These are phyloP conservation scores for Colletotrichum sp. DNA, from an alignment of 2,329 filamentous ascomycete species.

Conservation along the genomic window DNA sequence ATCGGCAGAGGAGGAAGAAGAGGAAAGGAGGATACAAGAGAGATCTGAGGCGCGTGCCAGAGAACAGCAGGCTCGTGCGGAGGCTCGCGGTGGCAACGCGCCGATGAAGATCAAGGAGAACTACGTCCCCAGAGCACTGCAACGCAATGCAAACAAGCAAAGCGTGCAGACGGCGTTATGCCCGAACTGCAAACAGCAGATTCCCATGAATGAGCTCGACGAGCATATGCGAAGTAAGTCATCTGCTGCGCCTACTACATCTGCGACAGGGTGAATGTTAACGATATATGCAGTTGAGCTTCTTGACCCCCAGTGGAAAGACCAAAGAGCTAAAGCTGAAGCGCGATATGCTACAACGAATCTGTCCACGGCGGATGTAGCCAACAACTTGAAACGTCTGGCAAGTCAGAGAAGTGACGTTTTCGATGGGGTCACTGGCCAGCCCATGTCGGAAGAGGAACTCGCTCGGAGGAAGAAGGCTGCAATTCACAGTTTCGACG, in stretches of 20 bases:
- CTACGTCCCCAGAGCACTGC: slow-evolving; percentile 85
- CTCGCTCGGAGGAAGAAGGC: slow-evolving; percentile 77
- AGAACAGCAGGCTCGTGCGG: slow-evolving; percentile 79
- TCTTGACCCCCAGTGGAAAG: slow-evolving; percentile 93
- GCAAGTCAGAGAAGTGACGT: slow-evolving; percentile 88
- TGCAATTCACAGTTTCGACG: slow-evolving; percentile 66
- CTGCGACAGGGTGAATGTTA: slow-evolving; percentile 30
- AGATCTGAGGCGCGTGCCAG: slow-evolving; percentile 64
- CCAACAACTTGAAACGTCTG: slow-evolving; percentile 93
- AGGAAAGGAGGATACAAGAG: slow-evolving; percentile 68
- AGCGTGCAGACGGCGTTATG: slow-evolving; percentile 76
- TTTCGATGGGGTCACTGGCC: slow-evolving; percentile 77
- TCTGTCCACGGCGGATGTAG: slow-evolving; percentile 83
- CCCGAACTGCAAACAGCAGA: slow-evolving; percentile 91
- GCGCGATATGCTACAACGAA: slow-evolving; percentile 86
- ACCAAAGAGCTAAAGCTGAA: slow-evolving; percentile 90
- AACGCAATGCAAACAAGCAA: slow-evolving; percentile 70
- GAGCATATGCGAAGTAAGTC: slow-evolving; percentile 85
- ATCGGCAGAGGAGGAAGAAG: slow-evolving; percentile 63
- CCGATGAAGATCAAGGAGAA: slow-evolving; percentile 93
- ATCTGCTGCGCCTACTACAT: neutral
- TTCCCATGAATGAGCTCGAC: slow-evolving; percentile 85
- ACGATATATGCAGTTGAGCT: slow-evolving; percentile 73
- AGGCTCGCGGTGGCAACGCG: slow-evolving; percentile 69
- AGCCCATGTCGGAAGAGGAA: slow-evolving; percentile 75